Conservation (phyloP, 495 filamentous ascomycete genomes). For the Oidiodendron maius region DNA sequence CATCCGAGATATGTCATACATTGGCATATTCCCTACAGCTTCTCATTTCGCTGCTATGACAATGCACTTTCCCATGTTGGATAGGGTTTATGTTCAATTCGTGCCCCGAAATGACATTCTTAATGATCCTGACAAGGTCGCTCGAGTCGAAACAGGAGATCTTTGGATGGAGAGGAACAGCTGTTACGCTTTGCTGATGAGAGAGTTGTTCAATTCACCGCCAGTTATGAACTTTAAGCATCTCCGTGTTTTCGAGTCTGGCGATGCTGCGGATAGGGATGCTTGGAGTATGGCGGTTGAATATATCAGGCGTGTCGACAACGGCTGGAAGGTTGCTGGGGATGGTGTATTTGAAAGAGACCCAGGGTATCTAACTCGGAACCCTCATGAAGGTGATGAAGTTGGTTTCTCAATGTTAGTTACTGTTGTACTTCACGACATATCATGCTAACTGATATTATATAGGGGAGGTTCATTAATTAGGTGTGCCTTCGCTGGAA, state of each 20-base stretch:
- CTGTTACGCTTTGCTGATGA: slow-evolving; percentile 34
- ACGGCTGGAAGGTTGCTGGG: slow-evolving; percentile 32
- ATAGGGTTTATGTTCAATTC: slow-evolving; percentile 38
- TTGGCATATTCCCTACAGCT: slow-evolving; percentile 39
- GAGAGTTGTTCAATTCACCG: slow-evolving; percentile 25
- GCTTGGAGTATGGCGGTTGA: slow-evolving; percentile 38
- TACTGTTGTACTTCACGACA: slow-evolving; percentile 1
- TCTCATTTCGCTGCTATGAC: slow-evolving; percentile 31
- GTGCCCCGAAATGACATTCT: slow-evolving; percentile 34
- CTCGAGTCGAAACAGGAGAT: slow-evolving; percentile 26
- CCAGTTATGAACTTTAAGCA: slow-evolving; percentile 27
- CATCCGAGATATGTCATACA: slow-evolving; percentile 36
- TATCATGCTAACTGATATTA: not conserved
- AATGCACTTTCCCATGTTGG: slow-evolving; percentile 29
- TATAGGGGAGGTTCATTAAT: slow-evolving; percentile 15
- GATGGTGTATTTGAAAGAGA: slow-evolving; percentile 34
- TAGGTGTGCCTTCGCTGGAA: slow-evolving; percentile 21
- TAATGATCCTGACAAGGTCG: slow-evolving; percentile 29
- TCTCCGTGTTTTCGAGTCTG: slow-evolving; percentile 36
- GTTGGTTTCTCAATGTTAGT: slow-evolving; percentile 22
- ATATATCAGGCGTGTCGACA: slow-evolving; percentile 25
- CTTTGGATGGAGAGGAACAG: slow-evolving; percentile 41
- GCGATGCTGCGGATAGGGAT: slow-evolving; percentile 34
- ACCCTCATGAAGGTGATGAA: slow-evolving; percentile 16
- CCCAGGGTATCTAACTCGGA: slow-evolving; percentile 2